Base-by-base conservation (phyloP, 495 filamentous ascomycete species). In the Viridothelium virens region DNA sequence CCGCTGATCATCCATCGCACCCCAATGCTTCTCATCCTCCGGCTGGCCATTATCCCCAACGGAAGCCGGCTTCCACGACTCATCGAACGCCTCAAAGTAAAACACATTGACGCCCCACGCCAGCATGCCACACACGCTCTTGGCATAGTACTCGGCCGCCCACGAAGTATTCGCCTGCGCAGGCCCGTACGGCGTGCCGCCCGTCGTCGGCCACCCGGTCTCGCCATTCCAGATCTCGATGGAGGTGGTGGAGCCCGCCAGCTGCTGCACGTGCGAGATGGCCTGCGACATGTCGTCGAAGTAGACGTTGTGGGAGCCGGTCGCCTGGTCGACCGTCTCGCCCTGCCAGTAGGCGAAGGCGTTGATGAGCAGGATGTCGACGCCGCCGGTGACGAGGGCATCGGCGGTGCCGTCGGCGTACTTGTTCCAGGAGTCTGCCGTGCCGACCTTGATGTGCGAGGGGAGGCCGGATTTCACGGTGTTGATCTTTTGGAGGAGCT, bases 341-440 rank as follows among this genome's bases (percentile, higher is more conserved):
- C 83, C 86, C 74, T 93, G 90, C 90, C 90, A 92, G 83, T 91
- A 93, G 39, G 86, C 85, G 73, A 93, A 93, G n/a, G 87, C 90
- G 71, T 93, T 93, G 74, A 83, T 82, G 44, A 93, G 78, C 79
- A 93, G 77, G 63, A 92, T 85, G 69, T 87, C 86, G 34, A 83
- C 84, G 67, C 80, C 81, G 47, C 81, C 79, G 50, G 79, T 74
- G 70, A 90, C 82, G 65, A 91, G 76, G 31, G 86, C 78, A 72
- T 92, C 85, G 9, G 85, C 89, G 50, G 87, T 89, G 46, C 87
- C 88, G 73, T 91, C 88, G 47, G 83, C 81, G 71, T 82, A 87
- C 76, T 89, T 90, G 80, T 92, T 92, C 90, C 90, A 93, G 74
- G 81, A 85, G 78, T 93, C 90, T 4, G 89, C 90, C 25, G 87